phyloP scores from a whole-genome alignment of 345 rosid species.

The Pistacia vera region DNA sequence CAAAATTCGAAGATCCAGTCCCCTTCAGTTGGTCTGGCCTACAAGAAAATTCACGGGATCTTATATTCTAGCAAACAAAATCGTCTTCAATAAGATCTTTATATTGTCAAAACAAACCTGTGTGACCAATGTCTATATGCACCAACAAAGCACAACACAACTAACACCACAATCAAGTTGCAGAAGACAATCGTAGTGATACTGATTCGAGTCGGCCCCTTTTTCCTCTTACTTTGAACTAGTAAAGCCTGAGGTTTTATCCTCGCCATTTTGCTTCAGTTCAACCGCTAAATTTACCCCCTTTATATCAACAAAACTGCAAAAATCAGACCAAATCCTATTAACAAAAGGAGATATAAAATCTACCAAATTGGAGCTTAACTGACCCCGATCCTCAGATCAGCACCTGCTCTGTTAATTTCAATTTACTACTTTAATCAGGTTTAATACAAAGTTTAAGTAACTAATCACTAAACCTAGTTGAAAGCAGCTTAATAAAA shows the following conservation, averaged over 20 bases:
- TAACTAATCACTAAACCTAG: background rate
- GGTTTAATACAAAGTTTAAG: background rate
- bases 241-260: constrained; percentile 83
- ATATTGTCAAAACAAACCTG: constrained; percentile 39
- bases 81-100: background rate
- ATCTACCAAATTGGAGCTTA: background rate
- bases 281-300: background rate
- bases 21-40: constrained; percentile 41
- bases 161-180: constrained; percentile 47
- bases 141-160: constrained; percentile 48
- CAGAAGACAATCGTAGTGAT: constrained; percentile 52
- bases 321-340: background rate
- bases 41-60: constrained; percentile 10
- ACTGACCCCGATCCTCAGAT: background rate
- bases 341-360: background rate
- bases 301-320: constrained; percentile 14
- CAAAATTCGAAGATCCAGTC: constrained; percentile 35
- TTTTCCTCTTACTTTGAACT: constrained; percentile 84
- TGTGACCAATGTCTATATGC: constrained; percentile 66
- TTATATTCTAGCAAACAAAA: constrained; percentile 17
- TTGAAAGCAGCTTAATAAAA: no score
- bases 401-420: no score
- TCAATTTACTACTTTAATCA: background rate
- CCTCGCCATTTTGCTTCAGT: constrained; percentile 58
- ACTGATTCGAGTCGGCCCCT: constrained; percentile 64